These are phyloP conservation scores for Globisporangium paddicum DNA, from an alignment of 352 stramenopile species.

Conservation along the genomic window DNA sequence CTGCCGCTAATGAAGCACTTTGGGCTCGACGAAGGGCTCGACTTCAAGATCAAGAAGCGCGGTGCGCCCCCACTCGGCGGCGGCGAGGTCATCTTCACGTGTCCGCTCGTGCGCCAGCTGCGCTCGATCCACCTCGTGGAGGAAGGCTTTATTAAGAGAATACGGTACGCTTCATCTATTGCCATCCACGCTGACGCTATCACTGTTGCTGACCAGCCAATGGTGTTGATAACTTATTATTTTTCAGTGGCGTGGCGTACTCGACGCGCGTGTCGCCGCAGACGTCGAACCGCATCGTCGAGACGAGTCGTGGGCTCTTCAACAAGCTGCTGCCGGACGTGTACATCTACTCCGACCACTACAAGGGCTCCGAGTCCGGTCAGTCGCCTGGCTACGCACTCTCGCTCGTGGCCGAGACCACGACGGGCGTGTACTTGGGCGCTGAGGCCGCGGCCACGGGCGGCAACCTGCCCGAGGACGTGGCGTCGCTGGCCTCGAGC, in stretches of 20 bases:
- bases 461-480: conserved; percentile 93
- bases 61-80: conserved; percentile 84
- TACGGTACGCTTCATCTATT: conserved; percentile 68
- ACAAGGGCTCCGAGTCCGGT: conserved; percentile 89
- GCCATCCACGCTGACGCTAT: neutral
- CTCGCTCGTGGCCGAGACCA: conserved; percentile 97
- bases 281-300: conserved; percentile 96
- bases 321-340: conserved; percentile 98
- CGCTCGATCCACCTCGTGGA: conserved; percentile 94
- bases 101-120: conserved; percentile 93
- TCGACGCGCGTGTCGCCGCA: conserved; percentile 96
- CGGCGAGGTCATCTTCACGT: conserved; percentile 92
- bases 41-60: conserved; percentile 89
- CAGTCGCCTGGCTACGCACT: conserved; percentile 91
- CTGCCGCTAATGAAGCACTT: conserved; percentile 95
- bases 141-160: conserved; percentile 97
- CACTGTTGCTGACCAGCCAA: neutral
- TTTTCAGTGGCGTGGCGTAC: conserved; percentile 91
- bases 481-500: conserved; percentile 91
- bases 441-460: conserved; percentile 88
- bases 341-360: conserved; percentile 99
- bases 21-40: conserved; percentile 90
- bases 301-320: conserved; percentile 94
- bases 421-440: conserved; percentile 92
- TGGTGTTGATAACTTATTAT: too few species aligned